Evolutionary conservation across 768 basidiomycete genomes (phyloP).

Genomic region (Lentinus tigrinus): DNA sequence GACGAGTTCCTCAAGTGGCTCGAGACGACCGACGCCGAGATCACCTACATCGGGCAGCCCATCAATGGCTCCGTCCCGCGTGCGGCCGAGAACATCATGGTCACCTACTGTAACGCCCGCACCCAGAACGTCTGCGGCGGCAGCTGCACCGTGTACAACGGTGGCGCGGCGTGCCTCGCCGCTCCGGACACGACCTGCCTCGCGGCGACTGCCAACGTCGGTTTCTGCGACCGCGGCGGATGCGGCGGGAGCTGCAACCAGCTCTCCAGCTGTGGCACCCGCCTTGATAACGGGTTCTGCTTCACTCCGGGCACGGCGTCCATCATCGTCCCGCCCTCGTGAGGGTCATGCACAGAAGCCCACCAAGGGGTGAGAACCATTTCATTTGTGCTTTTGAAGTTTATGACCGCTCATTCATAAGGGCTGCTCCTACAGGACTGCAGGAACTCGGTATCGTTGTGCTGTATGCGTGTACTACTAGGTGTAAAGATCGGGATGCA

Average conservation of each 20-base stretch:
- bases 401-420: not conserved
- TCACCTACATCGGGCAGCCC: slow-evolving; percentile 22
- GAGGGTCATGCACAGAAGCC: too few species aligned
- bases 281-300: slow-evolving; percentile 17
- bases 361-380: too few species aligned
- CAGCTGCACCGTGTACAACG: slow-evolving; percentile 31
- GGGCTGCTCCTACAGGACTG: too few species aligned
- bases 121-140: slow-evolving; percentile 28
- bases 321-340: not conserved
- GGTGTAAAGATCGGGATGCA: too few species aligned
- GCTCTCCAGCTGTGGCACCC: slow-evolving; percentile 25
- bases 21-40: slow-evolving; percentile 15
- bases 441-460: too few species aligned
- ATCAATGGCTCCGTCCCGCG: slow-evolving; percentile 10
- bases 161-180: slow-evolving; percentile 23
- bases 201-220: slow-evolving; percentile 27
- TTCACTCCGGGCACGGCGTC: not conserved
- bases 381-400: too few species aligned
- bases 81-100: slow-evolving; percentile 18
- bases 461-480: too few species aligned
- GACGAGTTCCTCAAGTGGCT: slow-evolving; percentile 15
- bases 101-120: slow-evolving; percentile 28
- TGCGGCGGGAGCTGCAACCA: slow-evolving; percentile 29
- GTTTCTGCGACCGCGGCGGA: slow-evolving; percentile 25
- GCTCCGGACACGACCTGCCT: slow-evolving; percentile 30